Base-by-base conservation (phyloP, 345 rosid genomes). In the Salix dunnii region DNA sequence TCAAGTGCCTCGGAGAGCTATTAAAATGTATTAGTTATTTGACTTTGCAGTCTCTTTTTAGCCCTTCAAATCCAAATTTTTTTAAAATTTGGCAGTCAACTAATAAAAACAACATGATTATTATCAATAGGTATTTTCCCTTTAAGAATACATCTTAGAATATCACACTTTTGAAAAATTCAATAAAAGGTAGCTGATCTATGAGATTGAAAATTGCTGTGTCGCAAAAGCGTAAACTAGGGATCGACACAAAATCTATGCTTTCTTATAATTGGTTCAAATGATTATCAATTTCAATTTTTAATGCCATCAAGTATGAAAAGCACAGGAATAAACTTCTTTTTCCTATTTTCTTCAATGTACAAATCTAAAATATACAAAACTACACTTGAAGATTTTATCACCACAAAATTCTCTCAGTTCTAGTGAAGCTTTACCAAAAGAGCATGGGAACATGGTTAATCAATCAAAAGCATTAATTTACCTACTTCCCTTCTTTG, bases 401-500 rank as follows among this genome's bases (percentile, higher is more conserved):
- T 30, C 80, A 38, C 83, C 64, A 74, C 42, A 72, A 35, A 68
- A 58, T 80, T 82, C 77, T 81, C 80, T 73, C 58, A 76, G 33
- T 48, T 73, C 68, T 76, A 85, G 46, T 61, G 79, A 87, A 83
- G 87, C 80, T 80, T 86, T 81, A 69, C 72, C 80, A 79, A 76
- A 85, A 60, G 76, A 68, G 53, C 23, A 88, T 66, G 65, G 81
- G 73, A 86, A 74, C 86, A 87, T 72, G 81, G 86, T 84, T 84
- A 87, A 83, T 74, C 80, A 73, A 65, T 86, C 89, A 87, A 90
- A 86, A 91, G 96, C 87, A 88, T 86, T 87, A 83, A 84, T 91
- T 94, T 92, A 96, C 99, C 99, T 96, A 94, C 98, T 96, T 79
- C 98, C 99, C 94, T 93, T 96, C 98, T 96, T 96, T 87, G 98